These are phyloP conservation scores for Oidiodendron maius DNA, from an alignment of 495 filamentous ascomycete species.

Conservation along the genomic window DNA sequence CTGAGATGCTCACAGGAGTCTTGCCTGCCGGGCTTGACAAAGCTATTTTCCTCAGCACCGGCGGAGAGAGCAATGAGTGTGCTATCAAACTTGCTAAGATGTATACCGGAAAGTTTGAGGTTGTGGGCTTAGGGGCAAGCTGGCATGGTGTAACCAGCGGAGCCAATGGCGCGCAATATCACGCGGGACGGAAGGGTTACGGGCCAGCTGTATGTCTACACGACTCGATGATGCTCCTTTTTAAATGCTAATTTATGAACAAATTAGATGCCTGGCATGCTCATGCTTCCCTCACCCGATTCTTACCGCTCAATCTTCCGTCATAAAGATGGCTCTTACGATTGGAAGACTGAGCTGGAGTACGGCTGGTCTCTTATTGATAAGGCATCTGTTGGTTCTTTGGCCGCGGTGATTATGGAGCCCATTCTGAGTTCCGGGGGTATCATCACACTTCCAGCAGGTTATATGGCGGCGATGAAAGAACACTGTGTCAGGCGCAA, in stretches of 20 bases:
- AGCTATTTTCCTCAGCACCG: conserved; percentile 48
- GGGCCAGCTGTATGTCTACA: conserved; percentile 57
- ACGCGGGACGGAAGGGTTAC: conserved; percentile 36
- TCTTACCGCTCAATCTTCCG: conserved; percentile 38
- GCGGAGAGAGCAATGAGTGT: conserved; percentile 63
- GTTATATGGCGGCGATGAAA: conserved; percentile 59
- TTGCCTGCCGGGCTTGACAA: conserved; percentile 35
- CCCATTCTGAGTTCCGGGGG: conserved; percentile 51
- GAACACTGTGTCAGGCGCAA: conserved; percentile 56
- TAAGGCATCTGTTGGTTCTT: conserved; percentile 51
- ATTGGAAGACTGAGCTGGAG: conserved; percentile 54
- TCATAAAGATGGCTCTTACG: conserved; percentile 44
- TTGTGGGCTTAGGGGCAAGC: conserved; percentile 45
- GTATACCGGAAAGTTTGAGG: conserved; percentile 51
- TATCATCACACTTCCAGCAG: conserved; percentile 49
- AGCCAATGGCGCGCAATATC: conserved; percentile 39
- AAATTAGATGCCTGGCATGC: conserved; percentile 55
- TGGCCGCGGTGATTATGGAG: conserved; percentile 74
- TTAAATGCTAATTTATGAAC: neutral
- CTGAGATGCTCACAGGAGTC: conserved; percentile 29
- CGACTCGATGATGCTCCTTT: conserved; percentile 48
- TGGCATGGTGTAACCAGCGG: conserved; percentile 49
- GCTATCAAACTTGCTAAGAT: conserved; percentile 56
- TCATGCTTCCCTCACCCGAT: conserved; percentile 50
- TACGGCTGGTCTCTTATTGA: conserved; percentile 67